Evolutionary conservation across 2,329 filamentous ascomycete species (phyloP).

Genomic region (Tolypocladium pustulatum): DNA sequence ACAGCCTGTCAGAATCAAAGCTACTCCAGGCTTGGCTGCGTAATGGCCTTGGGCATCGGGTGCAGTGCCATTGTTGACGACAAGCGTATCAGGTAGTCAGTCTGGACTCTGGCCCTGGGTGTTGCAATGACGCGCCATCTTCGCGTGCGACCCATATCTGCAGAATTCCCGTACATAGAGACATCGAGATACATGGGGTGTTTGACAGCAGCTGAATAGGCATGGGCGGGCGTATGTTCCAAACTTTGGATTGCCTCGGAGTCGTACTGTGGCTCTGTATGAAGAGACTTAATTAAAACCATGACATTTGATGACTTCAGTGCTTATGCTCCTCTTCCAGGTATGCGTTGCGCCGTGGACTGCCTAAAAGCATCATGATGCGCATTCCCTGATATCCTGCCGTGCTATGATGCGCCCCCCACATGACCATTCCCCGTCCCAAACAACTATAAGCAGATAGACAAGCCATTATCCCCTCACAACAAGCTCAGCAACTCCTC

Average conservation of each 20-base stretch:
- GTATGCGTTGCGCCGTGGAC: neutral
- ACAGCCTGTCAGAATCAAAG: neutral
- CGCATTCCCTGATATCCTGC: neutral
- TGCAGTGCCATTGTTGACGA: neutral
- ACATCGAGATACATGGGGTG: neutral
- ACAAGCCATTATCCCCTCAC: slow-evolving; percentile 6
- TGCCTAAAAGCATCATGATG: neutral
- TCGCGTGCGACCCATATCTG: no score
- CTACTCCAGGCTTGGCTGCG: neutral
- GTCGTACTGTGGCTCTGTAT: neutral
- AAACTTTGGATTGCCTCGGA: neutral
- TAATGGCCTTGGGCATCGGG: neutral
- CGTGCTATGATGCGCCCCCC: neutral
- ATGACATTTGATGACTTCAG: neutral
- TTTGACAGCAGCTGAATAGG: neutral
- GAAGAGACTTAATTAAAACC: neutral
- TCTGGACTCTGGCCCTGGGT: no score
- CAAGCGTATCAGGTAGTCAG: no score
- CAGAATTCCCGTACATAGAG: neutral
- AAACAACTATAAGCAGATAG: no score
- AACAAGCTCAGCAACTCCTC: slow-evolving; percentile 58
- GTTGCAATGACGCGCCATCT: no score
- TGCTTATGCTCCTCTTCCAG: neutral
- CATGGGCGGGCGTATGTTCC: neutral
- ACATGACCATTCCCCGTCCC: neutral